phyloP scores from a whole-genome alignment of 305 asterid genomes.

The Ilex paraguariensis region DNA sequence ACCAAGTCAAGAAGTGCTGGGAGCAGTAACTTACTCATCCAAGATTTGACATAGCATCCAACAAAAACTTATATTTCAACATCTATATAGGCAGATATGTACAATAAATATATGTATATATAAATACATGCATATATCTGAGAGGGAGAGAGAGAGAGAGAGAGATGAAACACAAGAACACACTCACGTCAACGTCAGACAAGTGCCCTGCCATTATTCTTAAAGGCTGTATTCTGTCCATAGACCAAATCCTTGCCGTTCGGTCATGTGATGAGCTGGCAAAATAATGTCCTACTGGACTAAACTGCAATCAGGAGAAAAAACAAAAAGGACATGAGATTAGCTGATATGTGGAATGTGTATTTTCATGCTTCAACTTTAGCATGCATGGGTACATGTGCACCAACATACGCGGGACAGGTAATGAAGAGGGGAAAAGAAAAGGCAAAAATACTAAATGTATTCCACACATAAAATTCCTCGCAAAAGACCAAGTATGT shows the following conservation, averaged over 20 bases:
- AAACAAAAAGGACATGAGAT: no score
- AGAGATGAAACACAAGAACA: not conserved
- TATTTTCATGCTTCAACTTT: no score
- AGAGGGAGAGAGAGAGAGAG: not conserved
- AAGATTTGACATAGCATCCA: not conserved
- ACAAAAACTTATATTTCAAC: not conserved
- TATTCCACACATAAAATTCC: no score
- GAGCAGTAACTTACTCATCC: no score
- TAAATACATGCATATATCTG: not conserved
- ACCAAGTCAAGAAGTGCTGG: no score
- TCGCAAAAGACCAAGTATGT: no score
- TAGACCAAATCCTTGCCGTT: conserved; percentile 95
- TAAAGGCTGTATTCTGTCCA: conserved; percentile 87
- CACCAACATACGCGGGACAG: no score
- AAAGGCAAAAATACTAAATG: no score
- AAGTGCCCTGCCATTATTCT: conserved; percentile 98
- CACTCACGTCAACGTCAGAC: conserved; percentile 96
- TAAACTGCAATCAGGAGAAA: conserved; percentile 53
- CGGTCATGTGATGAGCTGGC: conserved; percentile 98
- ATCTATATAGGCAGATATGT: no score
- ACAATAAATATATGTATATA: not conserved
- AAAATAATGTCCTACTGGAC: conserved; percentile 94
- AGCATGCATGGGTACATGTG: no score
- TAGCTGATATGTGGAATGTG: no score
- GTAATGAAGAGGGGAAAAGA: no score